Base-by-base conservation (phyloP, 2,329 filamentous ascomycete species). In the Beauveria pseudobassiana region DNA sequence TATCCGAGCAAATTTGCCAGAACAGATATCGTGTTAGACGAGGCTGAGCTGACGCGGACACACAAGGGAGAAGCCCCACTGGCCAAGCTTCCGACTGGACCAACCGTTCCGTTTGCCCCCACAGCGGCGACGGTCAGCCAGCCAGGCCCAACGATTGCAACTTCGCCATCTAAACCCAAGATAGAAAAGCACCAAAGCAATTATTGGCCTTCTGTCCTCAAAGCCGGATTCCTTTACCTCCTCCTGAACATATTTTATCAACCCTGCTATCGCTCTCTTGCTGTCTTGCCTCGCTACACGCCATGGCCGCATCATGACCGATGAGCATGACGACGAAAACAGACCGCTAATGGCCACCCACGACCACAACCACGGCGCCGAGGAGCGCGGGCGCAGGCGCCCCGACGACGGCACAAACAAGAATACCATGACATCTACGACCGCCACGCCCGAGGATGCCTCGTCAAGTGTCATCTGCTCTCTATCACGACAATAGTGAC, bases 331-430 rank as follows among this genome's bases (percentile, higher is more conserved):
- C 61, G 62, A 63, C 53, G 68, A 70, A 64, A 65, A 62, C 48
- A 63, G 64, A 59, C 68, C 68, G 43, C 66, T 70, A 59, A 66
- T 70, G 65, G 65, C 62, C 53, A 40, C 1, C 20, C 46, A 28
- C 53, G 20, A 38, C 53, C 22, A 58, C 40, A 59, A 64, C 48
- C 22, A 56, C 51, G 45, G 46, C 57, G 40, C 43, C 62, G 26
- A 40, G 46, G 28, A 56, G 55, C 55, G 60, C 48, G 40, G 50
- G 42, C 42, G 54, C 51, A 16, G 28, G 42, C 53, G 24, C 48
- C 53, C 30, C 48, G 20, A 28, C 24, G 42, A 38, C 49, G 14
- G 45, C 50, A 50, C n/a, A 53, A 45, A 28, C 28, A 54, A 59
- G 42, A 43, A 61, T 42, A 49, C n/a, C 8, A 24, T 42, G 34